Evolutionary conservation across 2,329 filamentous ascomycete species (phyloP).

Genomic region (Aspergillus viridinutans): DNA sequence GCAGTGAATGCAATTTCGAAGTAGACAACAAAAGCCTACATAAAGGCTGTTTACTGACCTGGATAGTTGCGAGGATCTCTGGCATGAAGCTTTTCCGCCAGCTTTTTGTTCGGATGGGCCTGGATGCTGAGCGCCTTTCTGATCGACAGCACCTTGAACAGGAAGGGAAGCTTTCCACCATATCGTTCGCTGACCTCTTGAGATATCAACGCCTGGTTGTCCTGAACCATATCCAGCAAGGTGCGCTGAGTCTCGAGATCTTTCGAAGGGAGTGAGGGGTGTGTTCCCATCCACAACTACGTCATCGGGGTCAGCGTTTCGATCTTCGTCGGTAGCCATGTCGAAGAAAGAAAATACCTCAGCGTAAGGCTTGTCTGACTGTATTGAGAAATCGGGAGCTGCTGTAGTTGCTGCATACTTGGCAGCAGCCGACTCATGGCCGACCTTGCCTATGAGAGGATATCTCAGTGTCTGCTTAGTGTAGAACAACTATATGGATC

Average conservation of each 20-base stretch:
- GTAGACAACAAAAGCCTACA: background rate
- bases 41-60: slow-evolving; percentile 31
- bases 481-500: slow-evolving; percentile 13
- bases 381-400: slow-evolving; percentile 67
- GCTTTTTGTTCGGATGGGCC: slow-evolving; percentile 92
- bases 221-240: slow-evolving; percentile 79
- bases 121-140: slow-evolving; percentile 95
- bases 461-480: slow-evolving; percentile 22
- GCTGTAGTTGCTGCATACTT: slow-evolving; percentile 84
- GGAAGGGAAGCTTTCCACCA: slow-evolving; percentile 79
- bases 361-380: slow-evolving; percentile 87
- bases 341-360: slow-evolving; percentile 55
- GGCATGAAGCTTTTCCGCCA: slow-evolving; percentile 82
- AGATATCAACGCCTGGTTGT: slow-evolving; percentile 80
- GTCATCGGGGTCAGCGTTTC: slow-evolving; percentile 8
- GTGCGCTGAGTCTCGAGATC: slow-evolving; percentile 79
- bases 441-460: slow-evolving; percentile 67
- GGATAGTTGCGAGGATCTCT: slow-evolving; percentile 92
- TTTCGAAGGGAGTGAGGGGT: slow-evolving; percentile 91
- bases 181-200: slow-evolving; percentile 69
- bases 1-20: background rate
- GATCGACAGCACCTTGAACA: slow-evolving; percentile 97
- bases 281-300: slow-evolving; percentile 98
- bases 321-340: background rate
- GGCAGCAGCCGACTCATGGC: slow-evolving; percentile 79